phyloP scores from a whole-genome alignment of 441 rosid genomes.

The Jatropha multifida region DNA sequence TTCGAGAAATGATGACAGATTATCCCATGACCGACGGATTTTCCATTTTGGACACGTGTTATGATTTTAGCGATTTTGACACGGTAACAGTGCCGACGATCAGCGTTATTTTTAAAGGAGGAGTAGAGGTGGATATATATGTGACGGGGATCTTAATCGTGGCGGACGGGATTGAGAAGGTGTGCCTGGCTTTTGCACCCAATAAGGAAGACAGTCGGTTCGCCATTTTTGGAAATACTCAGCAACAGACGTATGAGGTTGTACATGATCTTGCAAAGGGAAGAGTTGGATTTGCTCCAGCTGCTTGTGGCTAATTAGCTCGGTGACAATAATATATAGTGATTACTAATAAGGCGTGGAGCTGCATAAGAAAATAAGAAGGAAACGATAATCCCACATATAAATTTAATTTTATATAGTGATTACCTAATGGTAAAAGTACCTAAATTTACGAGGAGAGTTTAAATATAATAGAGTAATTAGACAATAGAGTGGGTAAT shows the following conservation, averaged over 20 bases:
- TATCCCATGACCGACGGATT: not conserved
- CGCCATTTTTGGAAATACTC: conserved; percentile 15
- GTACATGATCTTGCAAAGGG: conserved; percentile 17
- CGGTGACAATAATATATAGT: too few species aligned
- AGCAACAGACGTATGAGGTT: conserved; percentile 16
- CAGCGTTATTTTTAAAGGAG: conserved; percentile 7
- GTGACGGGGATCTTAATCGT: not conserved
- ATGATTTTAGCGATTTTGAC: conserved; percentile 4
- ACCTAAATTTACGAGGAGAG: too few species aligned
- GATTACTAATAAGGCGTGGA: too few species aligned
- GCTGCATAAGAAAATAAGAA: too few species aligned
- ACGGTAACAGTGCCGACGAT: not conserved
- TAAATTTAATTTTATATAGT: too few species aligned
- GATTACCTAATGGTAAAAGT: too few species aligned
- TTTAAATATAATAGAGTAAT: too few species aligned
- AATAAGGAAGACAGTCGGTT: not conserved
- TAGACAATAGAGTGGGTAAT: too few species aligned
- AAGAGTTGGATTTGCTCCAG: conserved; percentile 14
- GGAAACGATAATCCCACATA: too few species aligned
- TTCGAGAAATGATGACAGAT: conserved; percentile 18
- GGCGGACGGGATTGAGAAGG: not conserved
- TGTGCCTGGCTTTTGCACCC: conserved; percentile 23
- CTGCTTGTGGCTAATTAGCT: conserved; percentile 15
- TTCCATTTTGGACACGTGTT: conserved; percentile 18
- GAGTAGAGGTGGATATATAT: conserved; percentile 5